Evolutionary conservation across 192 early-diverging fungal species (phyloP).

Genomic region (Dissophora ornata): DNA sequence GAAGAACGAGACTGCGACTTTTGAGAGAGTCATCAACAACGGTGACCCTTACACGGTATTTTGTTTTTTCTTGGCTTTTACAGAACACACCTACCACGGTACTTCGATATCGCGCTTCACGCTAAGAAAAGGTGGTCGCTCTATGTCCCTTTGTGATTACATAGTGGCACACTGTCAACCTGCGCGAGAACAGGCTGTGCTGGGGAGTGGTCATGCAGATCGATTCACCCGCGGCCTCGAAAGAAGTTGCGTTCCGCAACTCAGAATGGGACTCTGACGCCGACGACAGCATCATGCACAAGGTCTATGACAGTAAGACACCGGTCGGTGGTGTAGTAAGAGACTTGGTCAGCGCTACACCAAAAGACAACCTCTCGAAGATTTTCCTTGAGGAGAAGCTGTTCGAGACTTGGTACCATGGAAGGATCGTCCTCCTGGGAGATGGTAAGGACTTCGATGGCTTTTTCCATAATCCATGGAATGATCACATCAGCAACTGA

Average conservation of each 20-base stretch:
- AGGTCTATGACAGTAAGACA: background rate
- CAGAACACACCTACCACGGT: too few relatives aligned
- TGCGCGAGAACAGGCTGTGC: slow-evolving; percentile 14
- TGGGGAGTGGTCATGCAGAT: slow-evolving; percentile 22
- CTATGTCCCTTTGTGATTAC: too few relatives aligned
- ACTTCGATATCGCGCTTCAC: background rate
- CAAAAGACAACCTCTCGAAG: slow-evolving; percentile 10
- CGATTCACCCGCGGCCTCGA: background rate
- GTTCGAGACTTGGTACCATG: slow-evolving; percentile 34
- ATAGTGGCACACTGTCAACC: slow-evolving; percentile 10
- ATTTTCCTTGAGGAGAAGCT: too few relatives aligned
- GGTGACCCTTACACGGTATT: slow-evolving; percentile 1
- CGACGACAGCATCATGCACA: background rate
- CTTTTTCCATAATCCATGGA: too few relatives aligned
- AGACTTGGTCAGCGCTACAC: slow-evolving; percentile 25
- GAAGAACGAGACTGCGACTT: background rate
- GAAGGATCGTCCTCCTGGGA: slow-evolving; percentile 23
- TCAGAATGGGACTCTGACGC: slow-evolving; percentile 31
- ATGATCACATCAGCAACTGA: too few relatives aligned
- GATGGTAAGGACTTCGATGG: background rate
- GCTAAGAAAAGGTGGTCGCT: too few relatives aligned
- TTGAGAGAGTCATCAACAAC: slow-evolving; percentile 2
- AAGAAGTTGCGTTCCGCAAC: slow-evolving; percentile 12
- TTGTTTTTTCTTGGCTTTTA: too few relatives aligned
- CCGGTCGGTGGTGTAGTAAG: slow-evolving; percentile 7